Evolutionary conservation across 352 stramenopile species (phyloP), one percentile per base, ranked within the genome.

Genomic region (Phytophthora podocarpi): DNA sequence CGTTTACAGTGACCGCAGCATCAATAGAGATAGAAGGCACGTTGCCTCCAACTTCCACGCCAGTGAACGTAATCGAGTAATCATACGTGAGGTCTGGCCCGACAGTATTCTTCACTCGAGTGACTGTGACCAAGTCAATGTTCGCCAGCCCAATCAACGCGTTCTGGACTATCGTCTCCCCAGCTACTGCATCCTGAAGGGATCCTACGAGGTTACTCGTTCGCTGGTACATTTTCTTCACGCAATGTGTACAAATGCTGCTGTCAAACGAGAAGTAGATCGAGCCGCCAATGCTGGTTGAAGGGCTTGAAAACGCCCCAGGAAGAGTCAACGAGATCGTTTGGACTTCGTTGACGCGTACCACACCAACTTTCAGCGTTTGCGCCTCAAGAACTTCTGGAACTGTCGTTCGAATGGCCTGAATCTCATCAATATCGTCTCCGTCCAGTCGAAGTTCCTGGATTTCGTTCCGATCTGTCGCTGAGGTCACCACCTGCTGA

Each of bases 381-480:
- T 98, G 96, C 0, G 97, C 82, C 65, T 98, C 96, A 20, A 87
- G 64, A 31, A 85, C 62, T 54, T 96, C 81, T 2, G 61, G 42
- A 0, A 91, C 78, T 8, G 85, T 83, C 21, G 94, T 89, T 18
- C 85, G 83, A 15, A 98, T 71, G 0, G 91, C 80, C 62, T 98
- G 93, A 37, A 98, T 91, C 58, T 98, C 93, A 49, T 98, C 91
- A 13, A 97, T 47, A 65, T 98, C 88, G 49, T 93, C 83, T 1
- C 76, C 91, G 66, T 90, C 68, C 13, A 98, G 51, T 1, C 67
- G 56, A 5, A 98, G 55, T 18, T 90, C 79, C 61, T 98, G 90
- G 5, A 98, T 82, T 83, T 98, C 95, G 50, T 98, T 79, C 0
- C 87, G 85, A 65, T 99, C 96, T 1, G 82, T 78, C 7, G 96